Evolutionary conservation across 108 stramenopile genomes (phyloP).

Genomic region (Cyclotella sp.): DNA sequence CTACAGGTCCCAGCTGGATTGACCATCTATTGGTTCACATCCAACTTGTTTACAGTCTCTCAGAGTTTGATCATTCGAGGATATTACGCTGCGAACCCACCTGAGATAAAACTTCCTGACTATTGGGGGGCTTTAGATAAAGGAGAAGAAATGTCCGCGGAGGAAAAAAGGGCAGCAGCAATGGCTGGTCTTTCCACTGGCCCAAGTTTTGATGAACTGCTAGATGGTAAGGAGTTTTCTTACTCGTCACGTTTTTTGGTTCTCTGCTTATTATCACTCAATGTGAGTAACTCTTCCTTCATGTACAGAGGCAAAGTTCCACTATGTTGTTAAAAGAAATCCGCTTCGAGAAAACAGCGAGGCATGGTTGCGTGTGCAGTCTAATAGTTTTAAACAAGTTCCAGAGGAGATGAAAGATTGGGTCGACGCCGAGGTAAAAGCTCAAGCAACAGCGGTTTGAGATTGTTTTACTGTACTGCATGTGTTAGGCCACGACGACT

Average conservation of each 20-base stretch:
- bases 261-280: background rate
- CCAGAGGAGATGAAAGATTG: constrained; percentile 48
- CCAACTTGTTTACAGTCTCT: constrained; percentile 89
- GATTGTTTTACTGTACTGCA: too few species aligned
- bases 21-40: constrained; percentile 96
- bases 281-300: background rate
- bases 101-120: constrained; percentile 85
- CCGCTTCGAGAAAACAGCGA: constrained; percentile 62
- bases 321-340: constrained; percentile 74
- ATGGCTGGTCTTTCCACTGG: constrained; percentile 78
- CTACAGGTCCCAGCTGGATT: constrained; percentile 96
- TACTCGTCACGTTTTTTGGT: background rate
- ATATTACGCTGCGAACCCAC: constrained; percentile 87
- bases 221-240: constrained; percentile 48
- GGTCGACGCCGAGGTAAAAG: constrained; percentile 25
- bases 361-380: constrained; percentile 60
- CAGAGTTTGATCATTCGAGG: constrained; percentile 72
- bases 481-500: too few species aligned
- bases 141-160: constrained; percentile 76
- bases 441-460: background rate
- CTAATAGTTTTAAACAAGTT: constrained; percentile 10
- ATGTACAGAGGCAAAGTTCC: constrained; percentile 67
- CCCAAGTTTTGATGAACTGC: constrained; percentile 71
- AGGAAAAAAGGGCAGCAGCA: constrained; percentile 79
- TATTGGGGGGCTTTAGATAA: constrained; percentile 85